Percentiles rank a stretch among this genome's conserved stretches.
Conservation (phyloP, 1,284 basidiomycete genomes). For the Ganoderma lingzhi region DNA sequence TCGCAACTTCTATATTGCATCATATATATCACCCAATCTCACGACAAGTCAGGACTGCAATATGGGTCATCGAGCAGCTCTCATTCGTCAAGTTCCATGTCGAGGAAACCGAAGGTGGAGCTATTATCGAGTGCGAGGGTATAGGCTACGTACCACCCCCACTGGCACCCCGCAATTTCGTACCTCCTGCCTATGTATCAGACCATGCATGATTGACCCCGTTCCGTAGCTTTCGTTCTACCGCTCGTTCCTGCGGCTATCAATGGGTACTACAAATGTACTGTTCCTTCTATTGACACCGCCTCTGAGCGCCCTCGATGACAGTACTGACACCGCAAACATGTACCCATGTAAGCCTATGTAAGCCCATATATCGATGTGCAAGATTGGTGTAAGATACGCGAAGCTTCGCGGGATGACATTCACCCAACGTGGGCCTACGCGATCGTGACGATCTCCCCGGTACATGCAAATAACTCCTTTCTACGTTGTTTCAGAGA, state of each 20-base stretch:
- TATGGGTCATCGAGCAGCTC: constrained; percentile 72
- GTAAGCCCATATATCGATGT: too few relatives aligned
- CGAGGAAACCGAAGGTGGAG: constrained; percentile 39
- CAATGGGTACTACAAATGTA: neutral
- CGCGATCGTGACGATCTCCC: neutral
- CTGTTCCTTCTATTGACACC: neutral
- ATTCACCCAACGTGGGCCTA: neutral
- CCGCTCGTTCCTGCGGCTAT: neutral
- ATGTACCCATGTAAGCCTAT: too few relatives aligned
- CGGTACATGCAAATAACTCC: neutral
- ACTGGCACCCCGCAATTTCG: neutral
- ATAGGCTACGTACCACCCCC: constrained; percentile 23
- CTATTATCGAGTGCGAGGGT: constrained; percentile 32
- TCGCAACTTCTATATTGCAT: neutral
- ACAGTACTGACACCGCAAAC: neutral
- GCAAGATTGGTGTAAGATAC: too few relatives aligned
- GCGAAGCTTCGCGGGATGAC: too few relatives aligned
- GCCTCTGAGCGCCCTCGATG: neutral
- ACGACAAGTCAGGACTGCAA: constrained; percentile 62
- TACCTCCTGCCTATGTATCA: neutral
- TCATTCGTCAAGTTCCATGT: constrained; percentile 68
- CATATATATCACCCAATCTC: neutral
- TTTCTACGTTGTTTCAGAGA: neutral
- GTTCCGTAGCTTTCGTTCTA: neutral
- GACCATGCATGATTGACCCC: neutral